Percentiles rank a stretch among this genome's conserved stretches.
Evolutionary conservation across 2,329 filamentous ascomycete species (phyloP).

Genomic region (Phyllosticta paracitricarpa): DNA sequence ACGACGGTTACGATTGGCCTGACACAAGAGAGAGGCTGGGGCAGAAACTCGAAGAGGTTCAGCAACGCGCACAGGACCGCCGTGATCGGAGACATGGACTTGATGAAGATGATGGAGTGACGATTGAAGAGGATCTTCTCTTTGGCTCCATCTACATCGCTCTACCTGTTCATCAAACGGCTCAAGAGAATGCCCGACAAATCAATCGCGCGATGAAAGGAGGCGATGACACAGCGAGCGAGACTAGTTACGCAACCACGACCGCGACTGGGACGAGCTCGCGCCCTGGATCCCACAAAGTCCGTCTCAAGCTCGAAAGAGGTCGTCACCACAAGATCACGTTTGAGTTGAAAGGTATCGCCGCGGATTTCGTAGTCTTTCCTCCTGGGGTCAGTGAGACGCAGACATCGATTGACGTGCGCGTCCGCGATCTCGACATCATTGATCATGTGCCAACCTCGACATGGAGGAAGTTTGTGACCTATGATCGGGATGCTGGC

Average conservation of each 20-base stretch:
- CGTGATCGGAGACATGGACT: conserved; percentile 47
- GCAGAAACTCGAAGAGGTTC: conserved; percentile 80
- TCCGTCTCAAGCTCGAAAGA: conserved; percentile 63
- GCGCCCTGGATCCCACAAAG: conserved; percentile 33
- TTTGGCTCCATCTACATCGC: conserved; percentile 99
- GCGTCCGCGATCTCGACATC: conserved; percentile 74
- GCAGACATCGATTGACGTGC: conserved; percentile 76
- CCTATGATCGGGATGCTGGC: conserved; percentile 81
- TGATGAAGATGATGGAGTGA: conserved; percentile 57
- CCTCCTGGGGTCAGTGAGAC: conserved; percentile 69
- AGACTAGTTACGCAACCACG: conserved; percentile 77
- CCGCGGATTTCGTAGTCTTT: conserved; percentile 72
- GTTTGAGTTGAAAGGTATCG: conserved; percentile 80
- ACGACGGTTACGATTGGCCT: conserved; percentile 96
- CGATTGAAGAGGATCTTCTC: conserved; percentile 78
- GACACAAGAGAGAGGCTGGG: conserved; percentile 68
- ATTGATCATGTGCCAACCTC: conserved; percentile 92
- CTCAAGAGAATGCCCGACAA: conserved; percentile 76
- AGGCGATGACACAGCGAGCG: conserved; percentile 66
- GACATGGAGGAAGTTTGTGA: conserved; percentile 97
- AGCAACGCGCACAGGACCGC: conserved; percentile 70
- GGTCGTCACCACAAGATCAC: conserved; percentile 93
- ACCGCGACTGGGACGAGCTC: conserved; percentile 24
- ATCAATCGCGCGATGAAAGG: conserved; percentile 68
- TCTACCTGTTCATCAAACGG: conserved; percentile 62